Conservation (phyloP, 306 rosid genomes). For the Astragalus glycyphyllos region DNA sequence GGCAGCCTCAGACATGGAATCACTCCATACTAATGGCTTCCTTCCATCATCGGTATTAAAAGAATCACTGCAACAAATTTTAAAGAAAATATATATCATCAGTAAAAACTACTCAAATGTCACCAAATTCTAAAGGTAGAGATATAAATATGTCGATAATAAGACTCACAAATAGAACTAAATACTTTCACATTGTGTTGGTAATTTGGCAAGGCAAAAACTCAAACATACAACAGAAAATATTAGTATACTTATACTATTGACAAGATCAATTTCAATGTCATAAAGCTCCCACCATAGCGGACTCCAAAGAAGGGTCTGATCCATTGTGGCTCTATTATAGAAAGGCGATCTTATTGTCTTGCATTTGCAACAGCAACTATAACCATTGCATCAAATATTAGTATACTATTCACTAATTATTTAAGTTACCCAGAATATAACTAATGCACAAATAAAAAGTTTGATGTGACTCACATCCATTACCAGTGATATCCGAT, state of each 20-base stretch:
- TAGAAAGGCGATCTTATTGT: background rate
- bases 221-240: constrained; percentile 14
- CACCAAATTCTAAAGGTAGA: constrained; percentile 22
- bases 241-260: constrained; percentile 9
- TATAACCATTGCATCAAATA: constrained; percentile 13
- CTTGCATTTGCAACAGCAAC: constrained; percentile 20
- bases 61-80: constrained; percentile 64
- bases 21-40: constrained; percentile 48
- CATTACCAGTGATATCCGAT: constrained; percentile 11
- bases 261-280: background rate
- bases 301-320: constrained; percentile 1
- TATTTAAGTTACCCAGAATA: constrained; percentile 19
- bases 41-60: constrained; percentile 49
- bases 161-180: constrained; percentile 20
- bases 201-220: constrained; percentile 29
- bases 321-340: background rate
- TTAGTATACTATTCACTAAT: constrained; percentile 19
- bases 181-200: constrained; percentile 19
- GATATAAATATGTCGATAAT: constrained; percentile 21
- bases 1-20: constrained; percentile 37
- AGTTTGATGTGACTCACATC: constrained; percentile 7
- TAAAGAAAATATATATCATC: background rate
- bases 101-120: background rate
- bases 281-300: background rate
- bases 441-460: background rate